These are phyloP conservation scores for Pythium dissotocum DNA, from an alignment of 352 stramenopile genomes.

Conservation along the genomic window DNA sequence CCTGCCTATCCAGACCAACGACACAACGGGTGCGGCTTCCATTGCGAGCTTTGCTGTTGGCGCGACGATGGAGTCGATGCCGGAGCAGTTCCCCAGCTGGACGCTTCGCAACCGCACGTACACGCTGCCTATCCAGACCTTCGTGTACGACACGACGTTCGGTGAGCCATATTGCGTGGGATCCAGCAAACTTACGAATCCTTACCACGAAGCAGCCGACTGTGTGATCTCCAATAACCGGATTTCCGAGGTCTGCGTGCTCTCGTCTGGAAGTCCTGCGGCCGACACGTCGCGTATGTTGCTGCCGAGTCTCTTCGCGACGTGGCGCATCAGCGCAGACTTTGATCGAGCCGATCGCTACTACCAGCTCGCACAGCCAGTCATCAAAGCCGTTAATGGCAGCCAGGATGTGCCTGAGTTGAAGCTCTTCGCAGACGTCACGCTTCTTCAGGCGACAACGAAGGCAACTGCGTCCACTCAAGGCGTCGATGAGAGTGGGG, in stretches of 20 bases:
- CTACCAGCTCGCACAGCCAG: not conserved
- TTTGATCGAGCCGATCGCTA: not conserved
- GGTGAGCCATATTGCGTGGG: not conserved
- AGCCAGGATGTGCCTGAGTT: not conserved
- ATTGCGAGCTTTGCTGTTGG: not conserved
- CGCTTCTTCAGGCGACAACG: constrained; percentile 6
- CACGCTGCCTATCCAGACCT: not conserved
- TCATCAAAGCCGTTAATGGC: not conserved
- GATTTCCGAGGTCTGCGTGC: not conserved
- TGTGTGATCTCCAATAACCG: not conserved
- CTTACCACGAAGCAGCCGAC: not conserved
- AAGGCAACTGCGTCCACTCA: not conserved
- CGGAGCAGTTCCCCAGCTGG: not conserved
- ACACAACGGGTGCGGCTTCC: not conserved
- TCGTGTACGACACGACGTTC: not conserved
- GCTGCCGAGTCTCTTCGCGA: constrained; percentile 10
- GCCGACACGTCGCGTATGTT: not conserved
- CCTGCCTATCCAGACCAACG: constrained; percentile 8
- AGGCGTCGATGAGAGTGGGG: not conserved
- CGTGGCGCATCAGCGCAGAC: constrained; percentile 10
- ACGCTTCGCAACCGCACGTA: not conserved
- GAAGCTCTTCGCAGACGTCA: constrained; percentile 2
- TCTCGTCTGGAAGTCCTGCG: not conserved
- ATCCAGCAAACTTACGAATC: not conserved
- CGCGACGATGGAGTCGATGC: constrained; percentile 3